Evolutionary conservation across 2,329 filamentous ascomycete species (phyloP).

Genomic region (Acrocalymma vagum): DNA sequence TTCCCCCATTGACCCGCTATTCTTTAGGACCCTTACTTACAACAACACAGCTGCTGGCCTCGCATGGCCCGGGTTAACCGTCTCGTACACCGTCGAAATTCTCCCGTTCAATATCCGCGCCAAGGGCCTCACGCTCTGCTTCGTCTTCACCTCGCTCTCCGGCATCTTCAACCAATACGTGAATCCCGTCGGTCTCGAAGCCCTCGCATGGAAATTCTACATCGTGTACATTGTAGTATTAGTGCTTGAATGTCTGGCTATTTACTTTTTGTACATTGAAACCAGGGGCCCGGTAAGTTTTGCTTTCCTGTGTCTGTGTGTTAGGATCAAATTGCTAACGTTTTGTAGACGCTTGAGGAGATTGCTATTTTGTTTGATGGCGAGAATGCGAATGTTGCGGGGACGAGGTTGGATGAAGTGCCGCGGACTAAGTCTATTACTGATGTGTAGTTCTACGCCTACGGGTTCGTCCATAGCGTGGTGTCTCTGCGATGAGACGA

Average conservation of each 20-base stretch:
- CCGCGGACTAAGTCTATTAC: no score
- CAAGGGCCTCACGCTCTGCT: conserved; percentile 53
- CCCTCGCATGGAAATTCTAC: conserved; percentile 43
- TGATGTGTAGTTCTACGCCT: no score
- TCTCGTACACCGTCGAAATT: conserved; percentile 60
- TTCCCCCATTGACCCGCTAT: no score
- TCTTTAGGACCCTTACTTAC: conserved; percentile 51
- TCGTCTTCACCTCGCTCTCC: conserved; percentile 66
- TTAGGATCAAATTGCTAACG: background rate
- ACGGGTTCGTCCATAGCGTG: no score
- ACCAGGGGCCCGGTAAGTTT: conserved; percentile 29
- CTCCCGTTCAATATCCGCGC: conserved; percentile 56
- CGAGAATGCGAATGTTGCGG: conserved; percentile 21
- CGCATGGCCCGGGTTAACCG: conserved; percentile 60
- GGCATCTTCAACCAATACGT: conserved; percentile 64
- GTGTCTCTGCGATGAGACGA: no score
- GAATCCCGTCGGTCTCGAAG: conserved; percentile 54
- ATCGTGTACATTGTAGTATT: conserved; percentile 39
- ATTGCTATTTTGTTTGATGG: conserved; percentile 30
- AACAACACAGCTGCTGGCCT: conserved; percentile 26
- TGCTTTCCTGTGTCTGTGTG: no score
- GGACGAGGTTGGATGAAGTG: no score
- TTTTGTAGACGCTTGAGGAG: conserved; percentile 22
- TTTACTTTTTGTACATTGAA: conserved; percentile 34
- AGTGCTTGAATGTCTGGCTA: conserved; percentile 27